Evolutionary conservation across 352 stramenopile genomes (phyloP).

Genomic region (Phytophthora lateralis): DNA sequence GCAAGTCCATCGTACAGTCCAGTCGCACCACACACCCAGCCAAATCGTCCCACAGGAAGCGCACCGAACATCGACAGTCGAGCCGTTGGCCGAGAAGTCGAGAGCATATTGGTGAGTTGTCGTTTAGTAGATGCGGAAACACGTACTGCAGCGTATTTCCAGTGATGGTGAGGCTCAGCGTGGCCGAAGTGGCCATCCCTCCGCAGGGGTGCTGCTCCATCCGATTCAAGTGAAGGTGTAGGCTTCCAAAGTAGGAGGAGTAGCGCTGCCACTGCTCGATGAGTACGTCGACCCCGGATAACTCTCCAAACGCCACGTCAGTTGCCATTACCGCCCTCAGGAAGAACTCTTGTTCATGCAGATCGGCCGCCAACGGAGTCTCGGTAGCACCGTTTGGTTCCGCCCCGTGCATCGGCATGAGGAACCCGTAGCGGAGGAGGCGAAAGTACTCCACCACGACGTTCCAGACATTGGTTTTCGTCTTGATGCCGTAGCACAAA

Average conservation of each 20-base stretch:
- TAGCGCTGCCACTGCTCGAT: conserved; percentile 42
- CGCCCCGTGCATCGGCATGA: neutral
- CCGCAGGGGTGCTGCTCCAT: conserved; percentile 24
- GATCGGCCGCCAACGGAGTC: neutral
- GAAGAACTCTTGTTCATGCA: conserved; percentile 26
- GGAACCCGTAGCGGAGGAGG: conserved; percentile 22
- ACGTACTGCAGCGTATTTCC: conserved; percentile 18
- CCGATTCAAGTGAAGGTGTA: conserved; percentile 30
- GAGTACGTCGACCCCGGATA: conserved; percentile 13
- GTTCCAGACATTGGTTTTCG: too few relatives aligned
- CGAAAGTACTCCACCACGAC: conserved; percentile 32
- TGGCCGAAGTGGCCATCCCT: conserved; percentile 5
- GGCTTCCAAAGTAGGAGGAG: conserved; percentile 22
- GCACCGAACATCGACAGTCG: conserved; percentile 6
- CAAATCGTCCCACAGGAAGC: conserved; percentile 19
- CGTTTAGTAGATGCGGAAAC: conserved; percentile 17
- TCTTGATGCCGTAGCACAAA: conserved; percentile 14
- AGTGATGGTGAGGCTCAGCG: conserved; percentile 22
- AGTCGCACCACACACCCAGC: conserved; percentile 7
- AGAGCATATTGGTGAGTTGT: neutral
- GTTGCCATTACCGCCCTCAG: conserved; percentile 20
- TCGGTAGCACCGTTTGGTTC: neutral
- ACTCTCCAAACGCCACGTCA: conserved; percentile 26
- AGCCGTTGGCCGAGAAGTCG: conserved; percentile 14
- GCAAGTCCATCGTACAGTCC: conserved; percentile 16